Base-by-base conservation (phyloP, 345 rosid genomes). In the Toxicodendron radicans region DNA sequence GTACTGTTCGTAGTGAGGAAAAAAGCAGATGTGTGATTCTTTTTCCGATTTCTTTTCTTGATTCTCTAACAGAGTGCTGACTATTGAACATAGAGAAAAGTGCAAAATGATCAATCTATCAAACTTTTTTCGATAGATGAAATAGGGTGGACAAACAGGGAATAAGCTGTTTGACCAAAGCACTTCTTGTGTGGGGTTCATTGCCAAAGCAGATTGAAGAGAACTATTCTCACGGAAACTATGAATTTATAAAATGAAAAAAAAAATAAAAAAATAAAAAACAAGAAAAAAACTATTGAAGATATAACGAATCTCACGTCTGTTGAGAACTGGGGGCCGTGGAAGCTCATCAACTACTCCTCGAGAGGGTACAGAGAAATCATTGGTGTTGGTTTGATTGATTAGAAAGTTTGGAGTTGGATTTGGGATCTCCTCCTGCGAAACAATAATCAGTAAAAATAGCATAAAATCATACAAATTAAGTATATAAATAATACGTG, bases 391-490 rank as follows among this genome's bases (percentile, higher is more conserved):
- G n/a, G 78, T 68, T 65, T 84, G 88, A 51, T 79, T 85, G 24
- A 62, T 45, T 63, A 80, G 16, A 78, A 83, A 53, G 74, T 79
- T 79, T 3, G 83, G 81, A 24, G 80, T 62, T 32, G 86, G 79
- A 64, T 71, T 85, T 61, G 82, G 66, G 79, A 80, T 83, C 72
- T 85, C 88, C 67, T 83, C 88, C 91, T 87, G 79, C 18, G 16
- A 65, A 66, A 54, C 7, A 14, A 32, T 17, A 21, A 18, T 53
- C 9, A 61, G 58, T 38, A 53, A 17, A 12, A 13, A 65, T 12
- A 41, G 27, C 10, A 32, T 32, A 53, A 57, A 32, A 11, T 23
- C 52, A 49, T 16, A 4, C 46, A 64, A 73, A 57, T 35, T 13
- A 23, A 57, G 18, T 18, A n/a, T 2, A 54, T 13, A 54, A 54